Percentiles rank a stretch among this genome's conserved stretches.
phyloP scores from a whole-genome alignment of 306 rosid species.

The barrel medic (Medicago truncatula) region MtrunA17r5.0-ANR NC_053042.1:55617001-55617500 shows the following conservation, averaged over 20 bases:
- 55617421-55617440: conserved; percentile 74
- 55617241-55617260: conserved; percentile 71
- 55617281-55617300: conserved; percentile 76
- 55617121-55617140: conserved; percentile 72
- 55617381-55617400: conserved; percentile 59
- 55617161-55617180: conserved; percentile 87
- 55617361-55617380: conserved; percentile 80
- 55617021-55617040: conserved; percentile 76
- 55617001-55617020: conserved; percentile 80
- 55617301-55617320: conserved; percentile 74
- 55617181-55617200: conserved; percentile 76
- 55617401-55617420: conserved; percentile 71
- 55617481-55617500: conserved; percentile 72
- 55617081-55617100: conserved; percentile 84
- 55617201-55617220: conserved; percentile 66
- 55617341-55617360: conserved; percentile 73
- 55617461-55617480: conserved; percentile 54
- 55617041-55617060: conserved; percentile 83
- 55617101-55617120: conserved; percentile 65
- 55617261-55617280: conserved; percentile 76
- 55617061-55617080: conserved; percentile 81
- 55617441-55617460: conserved; percentile 80
- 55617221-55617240: conserved; percentile 70
- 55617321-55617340: conserved; percentile 63
- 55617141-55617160: conserved; percentile 76